Percentiles rank a stretch among this genome's conserved stretches.
Conservation (phyloP, 2,329 filamentous ascomycete genomes). For the Monilinia fructicola region DNA sequence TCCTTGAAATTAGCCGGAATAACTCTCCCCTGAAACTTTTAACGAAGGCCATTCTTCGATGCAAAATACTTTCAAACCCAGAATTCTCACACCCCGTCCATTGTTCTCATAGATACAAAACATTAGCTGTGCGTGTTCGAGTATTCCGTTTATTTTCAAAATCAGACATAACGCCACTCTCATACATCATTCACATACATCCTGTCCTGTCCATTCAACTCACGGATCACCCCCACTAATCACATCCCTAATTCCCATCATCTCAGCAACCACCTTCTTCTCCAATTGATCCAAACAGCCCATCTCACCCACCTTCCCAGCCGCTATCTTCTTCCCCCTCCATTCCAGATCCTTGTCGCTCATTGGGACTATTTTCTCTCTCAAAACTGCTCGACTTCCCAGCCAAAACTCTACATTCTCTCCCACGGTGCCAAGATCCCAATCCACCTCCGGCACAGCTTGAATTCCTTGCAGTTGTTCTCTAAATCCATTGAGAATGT, state of each 20-base stretch:
- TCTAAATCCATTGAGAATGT: constrained; percentile 67
- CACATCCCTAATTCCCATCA: constrained; percentile 46
- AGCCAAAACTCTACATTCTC: constrained; percentile 86
- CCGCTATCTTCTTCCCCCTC: constrained; percentile 44
- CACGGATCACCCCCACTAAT: constrained; percentile 31
- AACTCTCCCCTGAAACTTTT: not conserved
- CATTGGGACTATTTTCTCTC: constrained; percentile 70
- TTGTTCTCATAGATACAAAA: constrained; percentile 19
- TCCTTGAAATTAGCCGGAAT: not conserved
- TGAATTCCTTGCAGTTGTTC: constrained; percentile 60
- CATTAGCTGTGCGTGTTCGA: constrained; percentile 11
- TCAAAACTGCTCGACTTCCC: constrained; percentile 64
- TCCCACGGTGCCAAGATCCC: constrained; percentile 69
- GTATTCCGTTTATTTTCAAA: constrained; percentile 6
- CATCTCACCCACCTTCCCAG: constrained; percentile 25
- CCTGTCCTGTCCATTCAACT: constrained; percentile 5
- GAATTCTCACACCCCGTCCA: not conserved
- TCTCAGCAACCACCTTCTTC: constrained; percentile 69
- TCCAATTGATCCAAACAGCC: constrained; percentile 60
- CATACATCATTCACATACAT: not conserved
- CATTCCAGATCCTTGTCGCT: constrained; percentile 70
- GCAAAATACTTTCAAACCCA: not conserved
- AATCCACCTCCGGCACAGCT: constrained; percentile 70
- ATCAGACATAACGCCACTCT: constrained; percentile 17
- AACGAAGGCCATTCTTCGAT: constrained; percentile 6